A percentile compares a stretch with the other conserved stretches of the same genome.
These are phyloP conservation scores for Colletotrichum higginsianum DNA, from an alignment of 2,329 filamentous ascomycete genomes.

Conservation along the genomic window DNA sequence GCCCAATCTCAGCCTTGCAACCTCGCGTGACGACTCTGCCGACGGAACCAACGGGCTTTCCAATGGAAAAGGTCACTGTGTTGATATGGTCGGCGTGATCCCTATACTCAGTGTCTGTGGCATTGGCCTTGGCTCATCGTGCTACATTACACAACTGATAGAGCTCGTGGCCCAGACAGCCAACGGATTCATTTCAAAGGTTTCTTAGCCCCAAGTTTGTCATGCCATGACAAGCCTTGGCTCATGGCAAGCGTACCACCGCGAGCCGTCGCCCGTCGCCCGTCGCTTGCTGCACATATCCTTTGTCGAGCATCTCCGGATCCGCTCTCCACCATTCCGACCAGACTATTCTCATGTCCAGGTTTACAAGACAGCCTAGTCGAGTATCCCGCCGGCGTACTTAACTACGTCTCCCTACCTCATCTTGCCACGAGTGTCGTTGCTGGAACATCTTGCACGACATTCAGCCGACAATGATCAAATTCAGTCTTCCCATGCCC, in stretches of 20 bases:
- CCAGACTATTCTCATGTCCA: neutral
- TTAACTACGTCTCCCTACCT: neutral
- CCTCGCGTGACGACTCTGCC: neutral
- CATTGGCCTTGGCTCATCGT: neutral
- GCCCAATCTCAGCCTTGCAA: no score
- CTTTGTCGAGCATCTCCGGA: neutral
- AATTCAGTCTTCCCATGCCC: no score
- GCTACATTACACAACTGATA: neutral
- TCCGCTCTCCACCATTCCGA: neutral
- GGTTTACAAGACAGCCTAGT: neutral
- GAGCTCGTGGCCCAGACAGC: neutral
- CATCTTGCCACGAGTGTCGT: neutral
- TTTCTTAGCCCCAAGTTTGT: no score
- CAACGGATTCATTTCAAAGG: neutral
- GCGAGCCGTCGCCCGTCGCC: neutral
- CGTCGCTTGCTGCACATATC: slow-evolving; percentile 9
- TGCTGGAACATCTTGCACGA: neutral
- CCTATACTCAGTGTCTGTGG: no score
- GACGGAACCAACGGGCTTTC: neutral
- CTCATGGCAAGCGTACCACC: neutral
- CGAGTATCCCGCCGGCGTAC: neutral
- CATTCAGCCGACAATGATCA: neutral
- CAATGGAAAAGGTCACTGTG: neutral
- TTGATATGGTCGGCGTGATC: no score
- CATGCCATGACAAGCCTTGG: neutral